Evolutionary conservation across 2,329 filamentous ascomycete genomes (phyloP), one percentile per base, ranked within the genome.

Genomic region (Fusarium siculi): DNA sequence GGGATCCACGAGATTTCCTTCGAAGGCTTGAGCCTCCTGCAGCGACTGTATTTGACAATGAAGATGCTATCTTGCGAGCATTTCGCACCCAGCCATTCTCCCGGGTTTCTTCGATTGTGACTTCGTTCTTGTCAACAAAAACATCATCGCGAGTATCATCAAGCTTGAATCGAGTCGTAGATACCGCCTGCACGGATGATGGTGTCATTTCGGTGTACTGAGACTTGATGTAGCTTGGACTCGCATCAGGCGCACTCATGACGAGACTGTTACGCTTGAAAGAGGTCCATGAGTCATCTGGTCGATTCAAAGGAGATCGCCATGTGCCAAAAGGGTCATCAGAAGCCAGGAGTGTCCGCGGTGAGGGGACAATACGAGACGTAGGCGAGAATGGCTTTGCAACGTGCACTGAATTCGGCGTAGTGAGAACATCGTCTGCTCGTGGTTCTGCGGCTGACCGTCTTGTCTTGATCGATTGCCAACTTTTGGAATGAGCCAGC

Each of bases 21-120:
- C 53, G 54, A 11, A 44, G 23, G 18, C 32, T 63, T 46, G 55
- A 39, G 10, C 50, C 62, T 40, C 60, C 60, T 7, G 21, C 57
- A 23, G 69, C 65, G 15, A 56, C 50, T 25, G 75, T 69, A 15
- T 71, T 70, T 21, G 75, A 72, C 23, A 77, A 49, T 8, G 75
- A 74, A 54, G 68, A 75, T 30, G 74, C 75, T 64, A 76, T 77
- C 36, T 74, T 77, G 42, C 56, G 70, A 61, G 75, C 75, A 55
- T 75, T 77, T 39, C 70, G 59, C 23, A 70, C 47, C 75, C 75
- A 77, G 19, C 60, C 64, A 23, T 68, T 65, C 37, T 63, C 61
- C 2, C 49, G 52, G 11, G 30, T 62, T 8, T 58, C 62, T 23
- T 66, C 43, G 4, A 36, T 21, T 32, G 37, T 23, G 49, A 36